Percentiles rank a stretch among this genome's conserved stretches.
Conservation (phyloP, 2,329 filamentous ascomycete genomes). For the Sclerotinia minor region DNA sequence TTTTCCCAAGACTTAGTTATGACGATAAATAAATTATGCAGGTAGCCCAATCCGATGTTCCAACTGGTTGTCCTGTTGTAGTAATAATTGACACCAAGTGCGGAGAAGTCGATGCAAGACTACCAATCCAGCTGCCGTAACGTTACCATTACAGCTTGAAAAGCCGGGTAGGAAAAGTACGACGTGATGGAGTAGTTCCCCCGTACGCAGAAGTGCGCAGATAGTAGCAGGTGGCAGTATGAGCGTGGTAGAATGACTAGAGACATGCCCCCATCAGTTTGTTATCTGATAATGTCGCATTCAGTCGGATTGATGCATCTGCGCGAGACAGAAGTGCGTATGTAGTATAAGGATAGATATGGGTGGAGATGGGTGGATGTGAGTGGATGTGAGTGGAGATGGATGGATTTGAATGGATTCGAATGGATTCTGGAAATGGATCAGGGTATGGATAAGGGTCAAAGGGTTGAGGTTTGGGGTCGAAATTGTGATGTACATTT, state of each 20-base stretch:
- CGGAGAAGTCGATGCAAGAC: constrained; percentile 12
- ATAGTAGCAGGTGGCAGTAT: not conserved
- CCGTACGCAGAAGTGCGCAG: not conserved
- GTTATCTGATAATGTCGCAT: constrained; percentile 2
- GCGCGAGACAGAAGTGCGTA: not conserved
- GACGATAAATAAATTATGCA: constrained; percentile 29
- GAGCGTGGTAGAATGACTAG: not conserved
- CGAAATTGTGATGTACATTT: not conserved
- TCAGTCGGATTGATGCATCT: constrained; percentile 4
- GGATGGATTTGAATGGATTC: too few species aligned
- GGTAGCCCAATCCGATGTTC: constrained; percentile 11
- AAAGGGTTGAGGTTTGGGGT: constrained; percentile 3
- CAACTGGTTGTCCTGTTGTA: constrained; percentile 11
- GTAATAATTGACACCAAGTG: constrained; percentile 18
- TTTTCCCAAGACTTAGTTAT: not conserved
- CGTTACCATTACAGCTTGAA: constrained; percentile 15
- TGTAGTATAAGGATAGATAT: too few species aligned
- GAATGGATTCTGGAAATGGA: not conserved
- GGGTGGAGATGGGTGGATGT: not conserved
- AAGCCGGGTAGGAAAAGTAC: not conserved
- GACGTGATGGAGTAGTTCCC: not conserved
- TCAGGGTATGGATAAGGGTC: not conserved
- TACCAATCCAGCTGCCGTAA: constrained; percentile 14
- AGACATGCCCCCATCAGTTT: not conserved
- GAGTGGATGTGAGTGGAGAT: not conserved